phyloP scores from a whole-genome alignment of 805 yeast genomes.

The Candida argentea region DNA sequence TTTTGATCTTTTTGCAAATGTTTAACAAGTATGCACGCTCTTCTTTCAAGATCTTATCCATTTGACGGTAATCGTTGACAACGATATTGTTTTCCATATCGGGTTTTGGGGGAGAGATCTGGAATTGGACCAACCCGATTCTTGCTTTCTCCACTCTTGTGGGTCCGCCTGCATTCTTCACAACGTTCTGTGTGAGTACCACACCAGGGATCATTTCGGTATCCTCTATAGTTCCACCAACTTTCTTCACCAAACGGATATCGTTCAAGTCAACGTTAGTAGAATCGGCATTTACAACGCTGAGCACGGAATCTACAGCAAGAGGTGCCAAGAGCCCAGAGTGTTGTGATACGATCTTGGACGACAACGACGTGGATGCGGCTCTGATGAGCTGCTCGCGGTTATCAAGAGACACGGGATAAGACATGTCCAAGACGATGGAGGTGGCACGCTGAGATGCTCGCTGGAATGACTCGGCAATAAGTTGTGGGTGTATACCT shows the following conservation, averaged over 20 bases:
- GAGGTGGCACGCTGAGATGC: conserved; percentile 81
- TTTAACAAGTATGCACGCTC: conserved; percentile 93
- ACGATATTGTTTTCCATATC: conserved; percentile 97
- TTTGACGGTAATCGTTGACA: conserved; percentile 95
- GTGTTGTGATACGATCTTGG: conserved; percentile 93
- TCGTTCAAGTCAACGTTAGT: conserved; percentile 76
- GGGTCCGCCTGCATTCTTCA: conserved; percentile 92
- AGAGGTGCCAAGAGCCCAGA: conserved; percentile 80
- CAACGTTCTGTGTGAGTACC: conserved; percentile 81
- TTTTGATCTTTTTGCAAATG: conserved; percentile 92
- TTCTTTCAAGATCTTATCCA: conserved; percentile 97
- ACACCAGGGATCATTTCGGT: conserved; percentile 91
- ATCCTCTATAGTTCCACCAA: conserved; percentile 97
- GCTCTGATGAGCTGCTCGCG: conserved; percentile 81
- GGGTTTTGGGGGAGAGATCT: conserved; percentile 92
- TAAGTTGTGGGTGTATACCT: conserved; percentile 92
- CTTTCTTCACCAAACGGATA: conserved; percentile 82
- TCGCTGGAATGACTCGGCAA: conserved; percentile 86
- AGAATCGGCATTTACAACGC: conserved; percentile 51
- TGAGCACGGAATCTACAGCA: conserved; percentile 87
- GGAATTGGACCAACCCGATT: conserved; percentile 87
- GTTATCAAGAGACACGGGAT: conserved; percentile 68
- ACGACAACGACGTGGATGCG: conserved; percentile 86
- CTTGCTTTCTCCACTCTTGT: conserved; percentile 87
- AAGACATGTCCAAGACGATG: conserved; percentile 75